Evolutionary conservation across 306 rosid species (phyloP), one percentile per base, ranked within the genome.

Genomic region (Sophora flavescens): DNA sequence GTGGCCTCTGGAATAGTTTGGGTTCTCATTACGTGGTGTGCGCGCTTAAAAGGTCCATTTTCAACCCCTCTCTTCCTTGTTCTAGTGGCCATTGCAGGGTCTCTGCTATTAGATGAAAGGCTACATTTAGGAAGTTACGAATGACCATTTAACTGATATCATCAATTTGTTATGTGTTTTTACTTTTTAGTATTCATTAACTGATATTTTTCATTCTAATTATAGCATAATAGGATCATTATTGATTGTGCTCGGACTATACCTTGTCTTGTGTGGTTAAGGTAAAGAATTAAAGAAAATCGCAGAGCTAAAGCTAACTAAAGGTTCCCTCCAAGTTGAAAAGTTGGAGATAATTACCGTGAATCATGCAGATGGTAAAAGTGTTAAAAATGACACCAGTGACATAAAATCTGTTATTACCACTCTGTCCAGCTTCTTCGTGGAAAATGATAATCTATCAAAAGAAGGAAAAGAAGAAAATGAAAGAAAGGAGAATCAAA

Each of bases 211-310:
- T 50, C 69, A 9, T 30, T 58, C 4, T 26, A 28, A 62, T 42
- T 68, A 51, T 18, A 81, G 81, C 62, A n/a, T 81, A 26, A 63
- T 76, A 76, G 78, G 85, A 33, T 76, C 70, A 12, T 4, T 81
- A 7, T 11, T 76, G 8, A 56, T 76, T 41, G 68, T 76, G 33
- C 4, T 63, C 1, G 85, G 81, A 18, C 69, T 76, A 62, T 81
- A 76, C 78, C 1, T 8, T 45, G 81, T 76, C 18, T 30, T 76
- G 81, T 76, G 85, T 81, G 85, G 78, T 12, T 76, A 82, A 64
- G 69, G 75, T 32, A 63, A 39, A 35, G 82, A 82, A 57, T 45
- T 26, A 4, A 58, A 82, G 69, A 33, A 6, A 16, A 14, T 3
- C 11, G 15, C 5, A 16, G 66, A 63, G 32, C 2, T 60, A 47